phyloP scores from a whole-genome alignment of 345 rosid genomes.

The Populus ilicifolia region DNA sequence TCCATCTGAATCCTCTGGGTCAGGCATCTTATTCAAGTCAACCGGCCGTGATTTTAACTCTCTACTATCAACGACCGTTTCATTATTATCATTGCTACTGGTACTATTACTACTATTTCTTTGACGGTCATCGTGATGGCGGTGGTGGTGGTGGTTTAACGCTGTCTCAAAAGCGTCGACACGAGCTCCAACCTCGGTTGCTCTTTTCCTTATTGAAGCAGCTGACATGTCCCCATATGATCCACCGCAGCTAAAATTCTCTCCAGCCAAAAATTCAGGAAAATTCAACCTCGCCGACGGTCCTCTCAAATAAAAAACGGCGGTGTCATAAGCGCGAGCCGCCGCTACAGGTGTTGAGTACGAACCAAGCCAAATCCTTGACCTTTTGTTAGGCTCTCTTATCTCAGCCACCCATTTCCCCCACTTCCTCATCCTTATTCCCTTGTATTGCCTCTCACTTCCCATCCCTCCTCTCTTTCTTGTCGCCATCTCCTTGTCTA shows the following conservation, averaged over 20 bases:
- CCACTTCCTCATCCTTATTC: conserved; percentile 99
- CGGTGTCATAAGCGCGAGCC: conserved; percentile 95
- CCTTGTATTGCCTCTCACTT: conserved; percentile 65
- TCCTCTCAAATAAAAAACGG: conserved; percentile 83
- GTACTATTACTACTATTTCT: conserved; percentile 4
- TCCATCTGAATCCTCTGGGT: conserved; percentile 77
- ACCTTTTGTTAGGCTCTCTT: conserved; percentile 90
- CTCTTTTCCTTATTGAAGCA: conserved; percentile 77
- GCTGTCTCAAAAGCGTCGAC: conserved; percentile 81
- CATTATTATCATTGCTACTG: conserved; percentile 3
- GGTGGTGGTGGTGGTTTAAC: conserved; percentile 34
- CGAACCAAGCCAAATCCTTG: conserved; percentile 95
- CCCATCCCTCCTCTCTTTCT: conserved; percentile 33
- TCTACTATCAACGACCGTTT: conserved; percentile 10
- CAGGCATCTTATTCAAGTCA: conserved; percentile 89
- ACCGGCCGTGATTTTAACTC: conserved; percentile 57
- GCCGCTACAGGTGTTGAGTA: conserved; percentile 92
- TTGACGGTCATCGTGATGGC: conserved; percentile 20
- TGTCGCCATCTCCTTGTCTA: conserved; percentile 16
- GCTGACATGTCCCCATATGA: conserved; percentile 65
- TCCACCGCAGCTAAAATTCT: conserved; percentile 34
- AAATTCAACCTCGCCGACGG: conserved; percentile 93
- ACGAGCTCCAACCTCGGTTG: conserved; percentile 84
- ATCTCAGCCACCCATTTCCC: conserved; percentile 99
- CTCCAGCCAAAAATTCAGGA: conserved; percentile 72